Evolutionary conservation across 73 alveolate genomes (phyloP).

Genomic region (Blepharisma stoltei): DNA sequence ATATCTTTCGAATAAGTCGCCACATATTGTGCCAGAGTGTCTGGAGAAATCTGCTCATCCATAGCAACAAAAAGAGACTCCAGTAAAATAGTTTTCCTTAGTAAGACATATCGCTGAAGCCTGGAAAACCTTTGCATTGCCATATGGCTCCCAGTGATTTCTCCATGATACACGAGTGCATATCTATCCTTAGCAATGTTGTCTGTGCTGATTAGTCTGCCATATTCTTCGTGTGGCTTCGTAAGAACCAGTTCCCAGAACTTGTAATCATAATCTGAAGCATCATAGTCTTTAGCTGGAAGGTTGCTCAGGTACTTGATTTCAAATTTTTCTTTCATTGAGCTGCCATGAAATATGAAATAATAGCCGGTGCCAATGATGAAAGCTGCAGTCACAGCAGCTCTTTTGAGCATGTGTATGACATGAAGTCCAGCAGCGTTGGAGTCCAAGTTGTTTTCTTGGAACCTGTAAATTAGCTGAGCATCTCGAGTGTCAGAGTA

Average conservation of each 20-base stretch:
- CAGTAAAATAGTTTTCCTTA: neutral
- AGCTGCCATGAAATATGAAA: neutral
- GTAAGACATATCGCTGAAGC: neutral
- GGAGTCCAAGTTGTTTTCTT: neutral
- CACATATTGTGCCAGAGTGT: neutral
- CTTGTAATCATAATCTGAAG: slow-evolving; percentile 15
- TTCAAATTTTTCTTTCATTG: neutral
- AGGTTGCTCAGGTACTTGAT: slow-evolving; percentile 6
- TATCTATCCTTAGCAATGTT: neutral
- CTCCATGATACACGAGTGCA: neutral
- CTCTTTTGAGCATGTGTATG: neutral
- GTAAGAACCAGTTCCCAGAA: slow-evolving; percentile 17
- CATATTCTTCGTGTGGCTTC: neutral
- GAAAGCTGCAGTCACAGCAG: neutral
- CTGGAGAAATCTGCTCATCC: slow-evolving; percentile 14
- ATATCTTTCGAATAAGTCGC: neutral
- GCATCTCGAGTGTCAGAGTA: slow-evolving; percentile 6
- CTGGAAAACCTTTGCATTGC: slow-evolving; percentile 31
- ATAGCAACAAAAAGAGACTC: neutral
- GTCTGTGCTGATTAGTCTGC: slow-evolving; percentile 12
- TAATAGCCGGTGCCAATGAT: neutral
- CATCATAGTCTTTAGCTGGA: slow-evolving; percentile 1
- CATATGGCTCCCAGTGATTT: neutral
- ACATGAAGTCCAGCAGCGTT: neutral
- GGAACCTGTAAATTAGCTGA: neutral